These are phyloP conservation scores for Claviceps quebecensis DNA, from an alignment of 2,329 filamentous ascomycete genomes.

Conservation along the genomic window DNA sequence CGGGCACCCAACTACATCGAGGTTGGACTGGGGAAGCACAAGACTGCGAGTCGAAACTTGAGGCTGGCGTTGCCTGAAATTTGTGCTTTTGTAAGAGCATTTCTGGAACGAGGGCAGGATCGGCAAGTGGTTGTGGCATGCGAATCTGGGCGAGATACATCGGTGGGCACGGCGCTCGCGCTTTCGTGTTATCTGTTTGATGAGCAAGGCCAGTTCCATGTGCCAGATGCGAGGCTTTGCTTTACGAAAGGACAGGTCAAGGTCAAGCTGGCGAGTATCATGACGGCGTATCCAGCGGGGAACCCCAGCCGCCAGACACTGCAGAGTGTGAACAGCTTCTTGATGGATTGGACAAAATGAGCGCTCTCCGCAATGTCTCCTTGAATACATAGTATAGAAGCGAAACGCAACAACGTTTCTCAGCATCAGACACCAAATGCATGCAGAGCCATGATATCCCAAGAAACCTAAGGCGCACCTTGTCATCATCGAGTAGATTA, in stretches of 20 bases:
- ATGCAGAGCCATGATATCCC: too few relatives aligned
- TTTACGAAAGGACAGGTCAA: conserved; percentile 68
- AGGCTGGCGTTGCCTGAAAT: conserved; percentile 54
- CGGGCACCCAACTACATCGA: conserved; percentile 26
- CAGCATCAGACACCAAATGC: too few relatives aligned
- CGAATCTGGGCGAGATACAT: conserved; percentile 64
- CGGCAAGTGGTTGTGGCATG: conserved; percentile 48
- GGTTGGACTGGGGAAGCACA: conserved; percentile 56
- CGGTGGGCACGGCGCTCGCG: conserved; percentile 63
- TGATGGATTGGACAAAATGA: conserved; percentile 48
- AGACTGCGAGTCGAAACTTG: conserved; percentile 73
- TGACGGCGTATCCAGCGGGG: conserved; percentile 60
- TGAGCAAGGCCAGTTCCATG: conserved; percentile 38
- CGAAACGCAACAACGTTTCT: too few relatives aligned
- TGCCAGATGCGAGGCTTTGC: conserved; percentile 11
- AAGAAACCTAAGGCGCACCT: too few relatives aligned
- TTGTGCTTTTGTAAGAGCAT: conserved; percentile 36
- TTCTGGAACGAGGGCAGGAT: conserved; percentile 13
- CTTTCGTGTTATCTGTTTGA: conserved; percentile 62
- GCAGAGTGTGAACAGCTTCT: conserved; percentile 80
- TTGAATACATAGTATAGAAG: not conserved
- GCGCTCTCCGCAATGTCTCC: not conserved
- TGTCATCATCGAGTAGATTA: too few relatives aligned
- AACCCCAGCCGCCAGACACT: conserved; percentile 77
- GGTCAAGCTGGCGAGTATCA: conserved; percentile 66